Evolutionary conservation across 805 yeast genomes (phyloP).

Genomic region (Scheffersomyces ergatensis): DNA sequence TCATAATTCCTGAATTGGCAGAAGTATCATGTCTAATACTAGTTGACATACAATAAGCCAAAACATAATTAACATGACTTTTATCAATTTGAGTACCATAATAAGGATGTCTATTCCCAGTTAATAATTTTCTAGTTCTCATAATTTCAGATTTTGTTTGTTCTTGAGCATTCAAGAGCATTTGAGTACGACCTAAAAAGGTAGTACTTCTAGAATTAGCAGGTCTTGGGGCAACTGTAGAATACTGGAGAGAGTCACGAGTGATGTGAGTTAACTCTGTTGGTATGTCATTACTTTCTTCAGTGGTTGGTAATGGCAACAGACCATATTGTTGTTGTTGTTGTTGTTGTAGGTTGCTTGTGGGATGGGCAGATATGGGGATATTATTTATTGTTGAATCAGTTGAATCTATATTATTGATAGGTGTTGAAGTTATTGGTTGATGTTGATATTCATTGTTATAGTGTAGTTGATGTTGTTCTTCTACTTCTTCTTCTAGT

Average conservation of each 20-base stretch:
- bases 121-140: not conserved
- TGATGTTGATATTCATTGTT: not conserved
- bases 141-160: not conserved
- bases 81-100: slow-evolving; percentile 57
- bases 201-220: not conserved
- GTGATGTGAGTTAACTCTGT: not conserved
- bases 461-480: not conserved
- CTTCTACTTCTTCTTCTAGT: not conserved
- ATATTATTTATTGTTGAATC: not conserved
- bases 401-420: not conserved
- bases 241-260: not conserved
- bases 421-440: not conserved
- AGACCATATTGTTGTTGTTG: not conserved
- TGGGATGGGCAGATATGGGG: not conserved
- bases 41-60: slow-evolving; percentile 96
- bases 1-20: slow-evolving; percentile 81
- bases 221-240: not conserved
- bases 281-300: not conserved
- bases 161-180: not conserved
- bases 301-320: not conserved
- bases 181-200: not conserved
- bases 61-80: slow-evolving; percentile 89
- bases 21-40: slow-evolving; percentile 96
- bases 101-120: not conserved
- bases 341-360: not conserved